Evolutionary conservation across 2,329 filamentous ascomycete species (phyloP).

Genomic region (Sarocladium strictum): DNA sequence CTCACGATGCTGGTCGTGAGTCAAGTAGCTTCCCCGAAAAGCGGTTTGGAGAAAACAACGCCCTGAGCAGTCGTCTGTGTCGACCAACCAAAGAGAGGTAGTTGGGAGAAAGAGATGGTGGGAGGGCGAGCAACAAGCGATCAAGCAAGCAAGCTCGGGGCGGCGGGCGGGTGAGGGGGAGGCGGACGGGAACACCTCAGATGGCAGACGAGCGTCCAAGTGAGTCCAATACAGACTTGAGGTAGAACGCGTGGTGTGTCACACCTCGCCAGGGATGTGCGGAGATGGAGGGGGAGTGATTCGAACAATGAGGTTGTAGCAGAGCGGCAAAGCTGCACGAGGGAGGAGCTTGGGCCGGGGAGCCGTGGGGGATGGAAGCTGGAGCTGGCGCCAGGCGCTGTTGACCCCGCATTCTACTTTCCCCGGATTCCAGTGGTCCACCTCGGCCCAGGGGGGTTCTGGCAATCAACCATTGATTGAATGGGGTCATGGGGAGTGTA

Average conservation of each 20-base stretch:
- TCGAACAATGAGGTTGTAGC: background rate
- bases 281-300: background rate
- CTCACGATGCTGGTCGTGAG: background rate
- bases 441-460: background rate
- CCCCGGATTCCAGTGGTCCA: background rate
- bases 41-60: background rate
- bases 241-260: background rate
- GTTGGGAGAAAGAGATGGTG: background rate
- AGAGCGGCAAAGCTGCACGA: no score
- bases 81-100: conserved; percentile 6
- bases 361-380: background rate
- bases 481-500: background rate
- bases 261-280: conserved; percentile 1
- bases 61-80: background rate
- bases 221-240: background rate
- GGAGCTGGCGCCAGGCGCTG: background rate
- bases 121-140: background rate
- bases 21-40: conserved; percentile 1
- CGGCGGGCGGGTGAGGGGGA: conserved; percentile 1
- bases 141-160: background rate
- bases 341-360: conserved; percentile 4
- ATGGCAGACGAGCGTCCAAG: background rate
- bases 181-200: conserved; percentile 3
- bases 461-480: background rate
- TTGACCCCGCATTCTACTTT: background rate